Base-by-base conservation (phyloP, 1,284 basidiomycete genomes). In the Ganoderma multipileum region DNA sequence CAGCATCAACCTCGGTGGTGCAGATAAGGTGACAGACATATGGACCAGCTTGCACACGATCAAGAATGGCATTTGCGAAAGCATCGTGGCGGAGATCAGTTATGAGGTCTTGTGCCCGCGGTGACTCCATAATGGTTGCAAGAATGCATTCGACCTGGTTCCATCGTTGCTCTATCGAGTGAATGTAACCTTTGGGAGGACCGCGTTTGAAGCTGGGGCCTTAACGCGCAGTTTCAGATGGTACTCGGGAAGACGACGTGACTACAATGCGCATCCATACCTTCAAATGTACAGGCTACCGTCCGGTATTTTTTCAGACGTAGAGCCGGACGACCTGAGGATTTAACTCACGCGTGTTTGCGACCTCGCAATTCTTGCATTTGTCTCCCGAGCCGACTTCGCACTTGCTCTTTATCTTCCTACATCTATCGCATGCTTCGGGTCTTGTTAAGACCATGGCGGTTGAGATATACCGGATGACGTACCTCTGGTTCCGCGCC, bases 161-260 rank as follows among this genome's bases (percentile, higher is more conserved):
- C 87, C 95, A 92, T 73, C 94, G 82, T 68, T 94, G 92, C 80
- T 96, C 94, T 69, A 96, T 95, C 44, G 94, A 94, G 77, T 94
- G 92, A 65, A 96, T 95, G 77, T 96, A 96, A 28, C 95, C 95
- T 78, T 94, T 95, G 6, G 94, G 94, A 16, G 94, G 94, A n/a
- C 92, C 92, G 23, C 92, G 88, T 76, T 95, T 95, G 79, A 92
- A 92, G 75, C 89, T 93, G 0, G 92, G 91, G 54, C 93, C 92
- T 93, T 5, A 38, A n/a, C 59, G 63, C 38, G 44, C 63, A 52
- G 30, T 60, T 57, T 23, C 33, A 33, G 11, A 9, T 16, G 28
- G 11, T 26, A 28, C n/a, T n/a, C 26, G 28, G 6, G 26, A 6
- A 39, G 11, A 18, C 16, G 41, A 18, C 8, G 2, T 18, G 11